phyloP scores from a whole-genome alignment of 495 filamentous ascomycete species.

The Melanomma pulvis-pyrius region DNA sequence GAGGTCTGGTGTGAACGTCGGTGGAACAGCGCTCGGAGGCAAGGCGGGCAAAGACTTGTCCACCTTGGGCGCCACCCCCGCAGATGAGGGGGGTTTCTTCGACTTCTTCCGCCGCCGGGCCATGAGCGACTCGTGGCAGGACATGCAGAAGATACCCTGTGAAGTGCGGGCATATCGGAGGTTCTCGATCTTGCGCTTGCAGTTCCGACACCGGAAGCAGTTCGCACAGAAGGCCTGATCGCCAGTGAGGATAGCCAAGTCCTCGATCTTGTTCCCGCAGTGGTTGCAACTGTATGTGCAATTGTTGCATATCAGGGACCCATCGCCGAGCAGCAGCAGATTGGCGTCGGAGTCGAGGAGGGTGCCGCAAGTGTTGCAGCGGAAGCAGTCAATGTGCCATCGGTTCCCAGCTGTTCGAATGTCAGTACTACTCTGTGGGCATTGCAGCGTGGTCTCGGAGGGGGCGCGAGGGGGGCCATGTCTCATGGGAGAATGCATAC shows the following conservation, averaged over 20 bases:
- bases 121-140: conserved; percentile 98
- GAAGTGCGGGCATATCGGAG: conserved; percentile 96
- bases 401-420: conserved; percentile 78
- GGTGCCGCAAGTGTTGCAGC: conserved; percentile 93
- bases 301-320: conserved; percentile 97
- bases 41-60: conserved; percentile 95
- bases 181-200: conserved; percentile 98
- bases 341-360: conserved; percentile 98
- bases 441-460: background rate
- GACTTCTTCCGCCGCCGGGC: conserved; percentile 88
- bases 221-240: conserved; percentile 99
- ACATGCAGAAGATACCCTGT: conserved; percentile 99
- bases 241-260: conserved; percentile 94
- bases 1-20: conserved; percentile 64
- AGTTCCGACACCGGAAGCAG: conserved; percentile 97
- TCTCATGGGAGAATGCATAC: conserved; percentile 55
- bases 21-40: conserved; percentile 66
- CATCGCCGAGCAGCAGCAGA: conserved; percentile 93
- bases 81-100: conserved; percentile 57
- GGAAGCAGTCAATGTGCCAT: conserved; percentile 99
- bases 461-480: conserved; percentile 20
- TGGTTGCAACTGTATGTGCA: conserved; percentile 99
- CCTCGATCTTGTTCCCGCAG: conserved; percentile 97
- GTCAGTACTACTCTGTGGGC: conserved; percentile 27
- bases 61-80: conserved; percentile 64